Base-by-base conservation (phyloP, 345 rosid species). In the Moringa oleifera region DNA sequence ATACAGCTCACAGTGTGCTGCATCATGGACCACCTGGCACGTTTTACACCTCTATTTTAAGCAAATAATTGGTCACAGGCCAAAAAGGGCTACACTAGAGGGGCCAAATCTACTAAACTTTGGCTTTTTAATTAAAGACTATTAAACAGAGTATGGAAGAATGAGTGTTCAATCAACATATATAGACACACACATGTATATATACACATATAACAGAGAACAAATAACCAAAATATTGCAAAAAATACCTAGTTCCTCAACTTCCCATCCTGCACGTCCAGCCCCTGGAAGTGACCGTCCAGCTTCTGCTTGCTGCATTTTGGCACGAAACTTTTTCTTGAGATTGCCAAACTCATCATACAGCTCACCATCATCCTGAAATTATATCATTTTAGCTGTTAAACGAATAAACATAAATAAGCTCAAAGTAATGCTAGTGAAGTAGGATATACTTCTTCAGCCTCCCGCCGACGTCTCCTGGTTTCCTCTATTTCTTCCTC, bases 251-350 rank as follows among this genome's bases (percentile, higher is more conserved):
- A 90, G 70, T 61, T 90, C 97, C 69, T 90, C 99, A 62, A 90
- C 96, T 64, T 87, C 85, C 99, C 99, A 94, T 28, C 99, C 99
- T 15, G 99, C 96, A 73, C 99, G 99, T 45, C 99, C 99, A 64
- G 91, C 89, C 53, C 95, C 89, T 25, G 85, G 80, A 76, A 77
- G 81, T 21, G 57, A 81, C 58, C 71, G 79, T 52, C 79, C 87
- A 68, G 83, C 51, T 64, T 94, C 96, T 68, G 84, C 80, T 80
- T 79, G 89, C 60, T 84, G 89, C 54, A 86, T 76, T 84, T 90
- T 94, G 41, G 85, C 90, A 63, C 95, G 96, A 70, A 83, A 88
- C 74, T 91, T 94, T 74, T 94, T 94, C 88, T 91, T 94, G 31
- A 94, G 82, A 75, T 91, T 94, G 61, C 99, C 99, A 80, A 91